Conservation (phyloP, 2,329 filamentous ascomycete species). For the Nakataea oryzae region DNA sequence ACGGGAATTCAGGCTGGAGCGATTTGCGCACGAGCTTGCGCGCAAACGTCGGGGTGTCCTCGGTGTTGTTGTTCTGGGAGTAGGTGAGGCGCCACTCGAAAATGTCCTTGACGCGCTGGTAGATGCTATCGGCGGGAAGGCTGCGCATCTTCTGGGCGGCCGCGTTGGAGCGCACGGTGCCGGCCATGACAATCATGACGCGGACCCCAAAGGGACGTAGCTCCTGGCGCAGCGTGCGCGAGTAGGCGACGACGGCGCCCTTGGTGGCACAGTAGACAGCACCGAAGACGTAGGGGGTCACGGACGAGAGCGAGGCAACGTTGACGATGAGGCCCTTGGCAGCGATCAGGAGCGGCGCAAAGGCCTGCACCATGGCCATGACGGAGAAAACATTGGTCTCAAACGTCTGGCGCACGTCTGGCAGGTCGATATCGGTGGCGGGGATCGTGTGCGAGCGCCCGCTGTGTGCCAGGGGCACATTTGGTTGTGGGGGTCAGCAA, state of each 20-base stretch:
- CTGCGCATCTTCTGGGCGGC: constrained; percentile 26
- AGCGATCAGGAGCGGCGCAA: constrained; percentile 36
- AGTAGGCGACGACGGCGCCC: constrained; percentile 41
- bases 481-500: neutral
- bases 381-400: constrained; percentile 48
- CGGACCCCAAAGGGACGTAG: constrained; percentile 42
- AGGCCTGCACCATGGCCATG: constrained; percentile 44
- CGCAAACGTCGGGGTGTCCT: constrained; percentile 33
- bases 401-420: constrained; percentile 41
- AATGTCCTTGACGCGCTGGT: constrained; percentile 31
- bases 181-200: constrained; percentile 46
- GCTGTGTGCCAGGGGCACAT: constrained; percentile 16
- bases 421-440: constrained; percentile 38
- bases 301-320: constrained; percentile 39
- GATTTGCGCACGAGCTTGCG: constrained; percentile 29
- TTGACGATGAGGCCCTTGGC: constrained; percentile 43
- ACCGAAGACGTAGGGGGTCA: constrained; percentile 42
- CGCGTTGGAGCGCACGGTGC: constrained; percentile 37
- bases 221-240: constrained; percentile 41
- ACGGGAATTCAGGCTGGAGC: constrained; percentile 22
- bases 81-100: constrained; percentile 35
- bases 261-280: constrained; percentile 45
- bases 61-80: constrained; percentile 34
- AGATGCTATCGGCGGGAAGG: constrained; percentile 35
- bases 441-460: constrained; percentile 41